Conservation (phyloP, 2,329 filamentous ascomycete species). For the Meredithiella fracta region DNA sequence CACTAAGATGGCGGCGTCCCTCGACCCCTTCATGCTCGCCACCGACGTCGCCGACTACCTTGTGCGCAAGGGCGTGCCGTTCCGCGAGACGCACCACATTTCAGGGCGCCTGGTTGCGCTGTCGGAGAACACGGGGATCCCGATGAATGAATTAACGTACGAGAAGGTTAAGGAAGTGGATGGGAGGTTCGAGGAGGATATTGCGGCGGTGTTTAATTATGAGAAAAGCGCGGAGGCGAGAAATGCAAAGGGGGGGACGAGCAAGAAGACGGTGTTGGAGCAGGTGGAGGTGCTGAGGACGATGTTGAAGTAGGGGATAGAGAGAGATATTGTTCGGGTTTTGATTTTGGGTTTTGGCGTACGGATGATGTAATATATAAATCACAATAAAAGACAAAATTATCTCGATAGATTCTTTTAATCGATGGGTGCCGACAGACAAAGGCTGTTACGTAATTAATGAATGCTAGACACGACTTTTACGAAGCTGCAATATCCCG, state of each 20-base stretch:
- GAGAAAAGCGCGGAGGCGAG: conserved; percentile 69
- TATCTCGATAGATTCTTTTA: too few species aligned
- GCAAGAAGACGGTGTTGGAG: conserved; percentile 47
- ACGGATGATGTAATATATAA: too few species aligned
- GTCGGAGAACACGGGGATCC: conserved; percentile 45
- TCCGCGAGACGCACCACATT: conserved; percentile 67
- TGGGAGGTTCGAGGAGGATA: conserved; percentile 51
- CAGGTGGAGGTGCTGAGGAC: conserved; percentile 39
- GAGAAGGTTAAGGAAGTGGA: conserved; percentile 55
- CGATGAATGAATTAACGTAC: conserved; percentile 53
- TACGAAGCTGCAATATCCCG: too few species aligned
- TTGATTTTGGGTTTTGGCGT: not conserved
- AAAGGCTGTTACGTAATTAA: too few species aligned
- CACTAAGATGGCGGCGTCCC: conserved; percentile 60
- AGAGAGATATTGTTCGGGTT: not conserved
- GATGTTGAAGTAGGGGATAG: conserved; percentile 20
- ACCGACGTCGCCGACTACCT: conserved; percentile 51
- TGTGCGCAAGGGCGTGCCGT: conserved; percentile 52
- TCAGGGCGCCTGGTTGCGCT: conserved; percentile 53
- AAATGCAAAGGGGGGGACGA: conserved; percentile 61
- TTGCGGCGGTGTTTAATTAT: conserved; percentile 59
- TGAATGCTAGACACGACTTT: too few species aligned
- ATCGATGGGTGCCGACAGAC: too few species aligned
- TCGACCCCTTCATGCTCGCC: conserved; percentile 73
- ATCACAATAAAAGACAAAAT: too few species aligned